Conservation (phyloP, 2,329 filamentous ascomycete genomes). For the Akanthomyces dipterigenus region DNA sequence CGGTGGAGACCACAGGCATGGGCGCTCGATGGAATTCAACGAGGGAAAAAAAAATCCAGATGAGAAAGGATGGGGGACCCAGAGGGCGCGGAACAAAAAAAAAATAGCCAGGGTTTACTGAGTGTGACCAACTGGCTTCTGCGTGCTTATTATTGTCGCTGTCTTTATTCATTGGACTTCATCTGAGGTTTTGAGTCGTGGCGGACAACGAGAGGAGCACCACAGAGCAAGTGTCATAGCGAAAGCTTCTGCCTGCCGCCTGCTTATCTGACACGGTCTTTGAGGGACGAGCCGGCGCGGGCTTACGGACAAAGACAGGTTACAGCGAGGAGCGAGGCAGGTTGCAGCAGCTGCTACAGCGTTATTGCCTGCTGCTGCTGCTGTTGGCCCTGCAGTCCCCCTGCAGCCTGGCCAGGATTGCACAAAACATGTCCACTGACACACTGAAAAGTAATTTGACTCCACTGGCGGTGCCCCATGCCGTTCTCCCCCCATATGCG, state of each 20-base stretch:
- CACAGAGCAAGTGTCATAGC: background rate
- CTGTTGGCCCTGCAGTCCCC: too few species aligned
- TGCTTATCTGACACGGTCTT: background rate
- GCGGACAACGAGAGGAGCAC: background rate
- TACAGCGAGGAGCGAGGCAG: background rate
- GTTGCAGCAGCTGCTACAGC: too few species aligned
- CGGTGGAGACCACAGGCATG: background rate
- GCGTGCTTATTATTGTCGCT: background rate
- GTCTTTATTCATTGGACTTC: background rate
- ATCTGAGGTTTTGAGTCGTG: background rate
- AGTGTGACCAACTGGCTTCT: background rate
- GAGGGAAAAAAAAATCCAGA: background rate
- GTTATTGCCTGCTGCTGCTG: too few species aligned
- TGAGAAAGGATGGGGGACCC: background rate
- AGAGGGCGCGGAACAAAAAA: background rate
- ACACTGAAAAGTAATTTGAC: background rate
- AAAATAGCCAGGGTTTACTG: background rate
- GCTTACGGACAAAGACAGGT: background rate
- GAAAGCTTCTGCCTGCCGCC: background rate
- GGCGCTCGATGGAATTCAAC: conserved; percentile 1
- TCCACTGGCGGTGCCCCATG: background rate
- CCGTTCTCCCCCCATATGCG: background rate
- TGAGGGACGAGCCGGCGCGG: background rate
- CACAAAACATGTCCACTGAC: background rate
- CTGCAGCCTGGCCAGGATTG: too few species aligned